Base-by-base conservation (phyloP, 2,329 filamentous ascomycete species). In the Microcera coccophila region DNA sequence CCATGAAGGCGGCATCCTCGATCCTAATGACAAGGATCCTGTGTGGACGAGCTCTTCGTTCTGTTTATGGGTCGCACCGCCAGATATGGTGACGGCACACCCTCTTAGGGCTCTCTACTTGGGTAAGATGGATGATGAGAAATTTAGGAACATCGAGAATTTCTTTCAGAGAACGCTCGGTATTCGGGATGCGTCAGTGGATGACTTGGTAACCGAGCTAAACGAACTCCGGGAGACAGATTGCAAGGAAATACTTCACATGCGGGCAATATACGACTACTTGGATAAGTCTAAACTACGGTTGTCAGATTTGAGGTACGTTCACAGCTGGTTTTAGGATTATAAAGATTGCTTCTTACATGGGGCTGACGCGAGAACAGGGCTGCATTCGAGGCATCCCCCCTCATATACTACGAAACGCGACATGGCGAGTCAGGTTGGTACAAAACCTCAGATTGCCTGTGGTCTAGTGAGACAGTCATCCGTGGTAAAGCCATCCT, bases 401-500 rank as follows among this genome's bases (percentile, higher is more conserved):
- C 38, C 0, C 42, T 50, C 4, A 52, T 54, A 0, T 47, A 40
- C 12, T 5, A 35, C 20, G 14, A 16, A 10, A 41, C 29, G 1
- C 38, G 15, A 20, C 4, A 28, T 2, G 22, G 4, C 4, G 9
- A 11, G 1, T 5, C 33, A 15, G 28, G 28, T 3, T 54, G 52
- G 49, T 42, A 44, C 31, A 52, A 36, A 9, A 33, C 22, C 0
- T 55, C 44, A 0, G 44, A 54, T 3, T 52, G 50, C 14, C 10
- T 55, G 1, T 55, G 51, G 51, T 52, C 52, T 2, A 52, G 50
- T 4, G 26, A 34, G 7, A 41, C 43, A 4, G 2, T n/a, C 2
- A 52, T 54, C 3, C 46, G 46, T 0, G 49, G 49, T 1, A 52
- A 50, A 15, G 41, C 15, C 1, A 45, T 31, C 3, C 26, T 53